Base-by-base conservation (phyloP, 495 filamentous ascomycete genomes). In the Neurospora sp. region DNA sequence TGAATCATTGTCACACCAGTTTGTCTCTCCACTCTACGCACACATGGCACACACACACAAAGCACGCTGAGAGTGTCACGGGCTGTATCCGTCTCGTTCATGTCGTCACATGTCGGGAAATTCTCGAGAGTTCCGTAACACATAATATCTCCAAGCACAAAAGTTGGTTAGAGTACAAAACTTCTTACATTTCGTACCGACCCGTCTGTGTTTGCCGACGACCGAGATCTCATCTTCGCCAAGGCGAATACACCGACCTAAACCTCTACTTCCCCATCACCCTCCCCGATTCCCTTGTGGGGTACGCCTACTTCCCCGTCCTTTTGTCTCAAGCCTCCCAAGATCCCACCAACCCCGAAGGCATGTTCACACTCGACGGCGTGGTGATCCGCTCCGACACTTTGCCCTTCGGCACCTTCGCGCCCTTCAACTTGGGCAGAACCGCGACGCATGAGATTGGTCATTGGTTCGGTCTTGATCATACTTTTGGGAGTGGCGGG, bases 401-500 rank as follows among this genome's bases (percentile, higher is more conserved):
- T 9, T 38, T 72, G 3, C 71, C 53, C 5, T 68, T 38, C 8
- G 79, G 78, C 38, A 85, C 82, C 75, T 65, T 16, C 2, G 27
- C 53, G 1, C 53, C 53, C 0, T 65, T 35, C 31, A 82, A 86
- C 76, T 65, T 78, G 39, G 86, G 87, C 71, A 81, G 75, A 68
- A 88, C 86, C 14, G 84, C 84, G 14, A 84, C 85, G 42, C 87
- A 88, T 74, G 87, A 88, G 78, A 83, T 85, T 37, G 86, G 85
- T 6, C 87, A 88, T 75, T 88, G 86, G 85, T 77, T 88, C 22
- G 84, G 86, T 37, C 79, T 88, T 68, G 77, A 81, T 71, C 87
- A 88, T 75, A 85, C 83, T n/a, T 88, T 88, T 75, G 53, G 53
- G 4, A 78, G 87, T 74, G 86, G 85, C 9, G 69, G 71, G 0